Percentiles rank a stretch among this genome's conserved stretches.
Conservation (phyloP, 2,329 filamentous ascomycete species). For the Mycogone perniciosa region DNA sequence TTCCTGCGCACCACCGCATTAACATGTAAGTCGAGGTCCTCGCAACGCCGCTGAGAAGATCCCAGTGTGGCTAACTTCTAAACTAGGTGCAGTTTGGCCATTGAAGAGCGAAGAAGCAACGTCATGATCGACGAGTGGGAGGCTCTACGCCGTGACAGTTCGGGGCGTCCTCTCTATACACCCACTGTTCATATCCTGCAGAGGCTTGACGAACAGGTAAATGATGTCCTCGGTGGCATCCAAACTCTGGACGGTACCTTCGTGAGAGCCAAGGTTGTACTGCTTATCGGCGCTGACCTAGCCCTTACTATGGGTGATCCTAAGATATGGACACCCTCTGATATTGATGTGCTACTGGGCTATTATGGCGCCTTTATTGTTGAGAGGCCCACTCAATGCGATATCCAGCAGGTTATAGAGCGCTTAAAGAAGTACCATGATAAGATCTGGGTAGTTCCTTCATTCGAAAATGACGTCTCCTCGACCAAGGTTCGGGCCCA, state of each 20-base stretch:
- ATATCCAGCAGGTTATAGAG: slow-evolving; percentile 74
- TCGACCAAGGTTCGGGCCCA: slow-evolving; percentile 74
- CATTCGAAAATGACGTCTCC: slow-evolving; percentile 78
- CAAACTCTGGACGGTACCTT: slow-evolving; percentile 57
- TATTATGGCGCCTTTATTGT: slow-evolving; percentile 74
- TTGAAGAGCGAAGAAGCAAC: slow-evolving; percentile 64
- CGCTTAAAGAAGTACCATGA: slow-evolving; percentile 70
- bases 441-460: slow-evolving; percentile 76
- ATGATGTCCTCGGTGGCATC: slow-evolving; percentile 69
- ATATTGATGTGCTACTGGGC: slow-evolving; percentile 77
- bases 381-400: slow-evolving; percentile 68
- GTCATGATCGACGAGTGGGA: slow-evolving; percentile 82
- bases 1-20: slow-evolving; percentile 20
- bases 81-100: slow-evolving; percentile 60
- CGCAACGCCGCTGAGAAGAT: neutral
- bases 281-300: slow-evolving; percentile 69
- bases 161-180: slow-evolving; percentile 67
- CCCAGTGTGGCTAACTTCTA: neutral
- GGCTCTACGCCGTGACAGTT: slow-evolving; percentile 34
- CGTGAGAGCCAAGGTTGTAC: slow-evolving; percentile 59
- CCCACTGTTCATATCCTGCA: slow-evolving; percentile 80
- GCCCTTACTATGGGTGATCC: slow-evolving; percentile 62
- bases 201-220: slow-evolving; percentile 81
- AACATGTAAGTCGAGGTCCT: slow-evolving; percentile 49
- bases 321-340: slow-evolving; percentile 71